Base-by-base conservation (phyloP, 352 stramenopile species). In the Phytophthora brassicae region DNA sequence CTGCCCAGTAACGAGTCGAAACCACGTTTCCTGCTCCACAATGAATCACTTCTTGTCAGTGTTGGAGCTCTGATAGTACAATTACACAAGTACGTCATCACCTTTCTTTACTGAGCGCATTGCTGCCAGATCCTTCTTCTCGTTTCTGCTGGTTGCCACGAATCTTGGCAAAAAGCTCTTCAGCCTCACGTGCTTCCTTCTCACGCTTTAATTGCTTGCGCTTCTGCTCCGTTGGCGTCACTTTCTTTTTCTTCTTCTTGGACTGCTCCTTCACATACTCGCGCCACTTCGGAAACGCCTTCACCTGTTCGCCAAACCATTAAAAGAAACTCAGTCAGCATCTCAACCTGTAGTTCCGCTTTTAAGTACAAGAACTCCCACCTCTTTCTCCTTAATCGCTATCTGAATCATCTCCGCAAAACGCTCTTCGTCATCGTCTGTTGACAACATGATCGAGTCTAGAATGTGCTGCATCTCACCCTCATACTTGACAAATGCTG, bases 381-480 rank as follows among this genome's bases (percentile, higher is more conserved):
- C 66, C 42, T 57, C 49, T 51, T 86, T 74, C 24, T 57, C 56
- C 36, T 84, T 70, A 28, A 94, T 82, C 4, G 83, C 83, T 8
- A 71, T 54, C 52, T 89, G 63, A 24, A 92, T 92, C 60, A 94
- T 88, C 22, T 79, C 67, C 0, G 56, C 48, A 48, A 94, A 91
- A 11, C 85, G 77, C 12, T 79, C 73, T 47, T 89, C 79, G 59
- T 94, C 82, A 49, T 90, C 80, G 41, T 96, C 81, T 7, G 79
- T 94, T 19, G 82, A 91, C 44, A 96, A 64, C 88, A 97, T 97
- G 69, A 96, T 82, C 48, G 68, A 79, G 62, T 96, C 83, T 49
- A 97, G 71, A 41, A 97, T 74, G 35, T 81, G 72, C 50, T 74
- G 49, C 78, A 96, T 92, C 47, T 92, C 69, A 9, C 89, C 90